phyloP scores from a whole-genome alignment of 139 green algal species.

The Tetratostichococcus sp. region DNA sequence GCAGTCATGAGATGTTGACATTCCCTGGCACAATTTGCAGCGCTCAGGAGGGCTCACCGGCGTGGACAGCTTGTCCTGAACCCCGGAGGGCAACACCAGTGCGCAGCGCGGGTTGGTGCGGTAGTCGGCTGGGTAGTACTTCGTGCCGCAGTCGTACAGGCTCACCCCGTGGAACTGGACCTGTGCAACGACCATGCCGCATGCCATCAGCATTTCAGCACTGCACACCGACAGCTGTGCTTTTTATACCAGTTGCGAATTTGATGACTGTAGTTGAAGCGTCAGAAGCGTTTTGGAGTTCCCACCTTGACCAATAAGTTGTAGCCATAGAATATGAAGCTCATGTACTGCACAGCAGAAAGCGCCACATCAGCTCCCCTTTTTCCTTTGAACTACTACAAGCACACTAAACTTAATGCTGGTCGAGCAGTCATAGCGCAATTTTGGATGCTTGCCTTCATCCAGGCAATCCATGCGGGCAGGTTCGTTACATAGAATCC shows the following conservation, averaged over 20 bases:
- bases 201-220: not conserved
- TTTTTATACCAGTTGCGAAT: not conserved
- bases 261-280: not conserved
- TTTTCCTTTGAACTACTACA: not conserved
- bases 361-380: conserved; percentile 15
- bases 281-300: not conserved
- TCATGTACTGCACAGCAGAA: conserved; percentile 33
- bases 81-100: not conserved
- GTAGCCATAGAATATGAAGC: conserved; percentile 68
- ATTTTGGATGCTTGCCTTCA: conserved; percentile 33
- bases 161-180: conserved; percentile 33
- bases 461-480: conserved; percentile 57
- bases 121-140: conserved; percentile 6
- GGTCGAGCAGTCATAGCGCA: too few species aligned
- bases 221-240: not conserved
- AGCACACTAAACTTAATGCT: too few species aligned
- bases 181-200: not conserved
- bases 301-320: conserved; percentile 43
- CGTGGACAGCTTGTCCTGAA: conserved; percentile 4
- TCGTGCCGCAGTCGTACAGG: conserved; percentile 18
- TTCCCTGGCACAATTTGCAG: too few species aligned
- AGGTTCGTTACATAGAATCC: conserved; percentile 65
- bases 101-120: conserved; percentile 5
- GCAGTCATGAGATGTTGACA: too few species aligned
- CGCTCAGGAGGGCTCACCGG: not conserved